Evolutionary conservation across 768 basidiomycete genomes (phyloP).

Genomic region (Albatrellus ellisii): DNA sequence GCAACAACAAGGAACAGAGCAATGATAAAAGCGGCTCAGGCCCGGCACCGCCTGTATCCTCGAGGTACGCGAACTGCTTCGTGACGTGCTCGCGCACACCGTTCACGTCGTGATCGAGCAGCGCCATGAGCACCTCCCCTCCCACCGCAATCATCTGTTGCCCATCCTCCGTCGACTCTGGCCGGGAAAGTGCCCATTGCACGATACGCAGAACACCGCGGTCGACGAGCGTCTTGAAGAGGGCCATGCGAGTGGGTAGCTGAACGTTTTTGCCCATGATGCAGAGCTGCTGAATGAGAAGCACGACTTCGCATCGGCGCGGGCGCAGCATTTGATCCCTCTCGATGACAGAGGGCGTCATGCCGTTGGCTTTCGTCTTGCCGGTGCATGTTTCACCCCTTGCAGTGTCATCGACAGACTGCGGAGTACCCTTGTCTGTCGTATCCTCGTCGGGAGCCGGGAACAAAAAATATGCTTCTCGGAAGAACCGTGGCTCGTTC

Average conservation of each 20-base stretch:
- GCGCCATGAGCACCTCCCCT: slow-evolving; percentile 71
- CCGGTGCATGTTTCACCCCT: too few species aligned
- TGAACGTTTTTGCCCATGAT: slow-evolving; percentile 97
- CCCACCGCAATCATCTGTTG: slow-evolving; percentile 62
- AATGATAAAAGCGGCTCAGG: slow-evolving; percentile 66
- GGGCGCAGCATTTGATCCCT: slow-evolving; percentile 27
- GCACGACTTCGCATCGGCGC: slow-evolving; percentile 64
- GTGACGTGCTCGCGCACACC: slow-evolving; percentile 78
- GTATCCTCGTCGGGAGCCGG: slow-evolving; percentile 23
- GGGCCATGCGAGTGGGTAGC: slow-evolving; percentile 66
- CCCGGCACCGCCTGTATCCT: slow-evolving; percentile 41
- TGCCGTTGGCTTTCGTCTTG: slow-evolving; percentile 28
- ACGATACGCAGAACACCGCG: slow-evolving; percentile 83
- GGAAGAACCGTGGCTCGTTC: slow-evolving; percentile 59
- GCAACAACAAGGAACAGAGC: slow-evolving; percentile 65
- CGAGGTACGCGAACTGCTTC: slow-evolving; percentile 61
- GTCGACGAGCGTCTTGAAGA: slow-evolving; percentile 83
- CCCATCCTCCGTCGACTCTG: slow-evolving; percentile 39
- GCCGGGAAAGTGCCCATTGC: slow-evolving; percentile 77
- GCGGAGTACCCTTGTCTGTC: slow-evolving; percentile 15
- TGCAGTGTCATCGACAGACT: slow-evolving; percentile 15
- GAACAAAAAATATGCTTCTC: slow-evolving; percentile 65
- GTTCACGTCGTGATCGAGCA: slow-evolving; percentile 85
- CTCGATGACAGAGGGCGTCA: slow-evolving; percentile 26
- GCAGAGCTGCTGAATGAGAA: slow-evolving; percentile 85